A percentile compares a stretch with the other conserved stretches of the same genome.
These are phyloP conservation scores for Podosphaera aphanis DNA, from an alignment of 2,329 filamentous ascomycete genomes.

Conservation along the genomic window DNA sequence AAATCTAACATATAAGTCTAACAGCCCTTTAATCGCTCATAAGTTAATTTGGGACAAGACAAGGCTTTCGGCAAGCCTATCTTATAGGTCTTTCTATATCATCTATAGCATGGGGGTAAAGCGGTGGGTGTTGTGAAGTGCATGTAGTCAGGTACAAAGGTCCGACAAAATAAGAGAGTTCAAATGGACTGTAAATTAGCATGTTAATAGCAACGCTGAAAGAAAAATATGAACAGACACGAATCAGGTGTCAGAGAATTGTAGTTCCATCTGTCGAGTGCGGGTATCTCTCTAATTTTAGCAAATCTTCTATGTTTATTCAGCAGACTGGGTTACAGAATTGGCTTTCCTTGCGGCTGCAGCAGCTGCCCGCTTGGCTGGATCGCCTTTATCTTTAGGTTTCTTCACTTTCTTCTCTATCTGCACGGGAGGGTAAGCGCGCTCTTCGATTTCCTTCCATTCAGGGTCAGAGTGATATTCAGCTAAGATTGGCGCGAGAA, in stretches of 20 bases:
- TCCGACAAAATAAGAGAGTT: not conserved
- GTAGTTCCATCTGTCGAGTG: not conserved
- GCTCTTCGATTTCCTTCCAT: conserved; percentile 55
- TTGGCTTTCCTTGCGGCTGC: conserved; percentile 8
- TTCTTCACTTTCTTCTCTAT: conserved; percentile 36
- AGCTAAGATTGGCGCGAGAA: conserved; percentile 56
- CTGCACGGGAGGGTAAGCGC: conserved; percentile 68
- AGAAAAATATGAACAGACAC: not conserved
- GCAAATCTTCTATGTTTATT: conserved; percentile 8
- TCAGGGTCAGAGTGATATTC: conserved; percentile 47
- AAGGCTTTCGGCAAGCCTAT: no score
- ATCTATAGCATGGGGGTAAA: no score
- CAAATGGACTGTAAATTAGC: not conserved
- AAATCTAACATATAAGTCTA: no score
- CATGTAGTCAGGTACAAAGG: no score
- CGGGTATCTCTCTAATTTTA: not conserved
- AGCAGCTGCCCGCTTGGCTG: conserved; percentile 14
- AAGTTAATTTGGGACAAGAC: no score
- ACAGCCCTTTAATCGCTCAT: no score
- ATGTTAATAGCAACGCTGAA: not conserved
- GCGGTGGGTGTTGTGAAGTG: no score
- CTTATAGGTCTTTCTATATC: no score
- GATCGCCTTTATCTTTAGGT: conserved; percentile 20
- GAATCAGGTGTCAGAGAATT: not conserved
- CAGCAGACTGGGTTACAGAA: conserved; percentile 12